phyloP scores from a whole-genome alignment of 2,329 filamentous ascomycete genomes.

The Penicillium hordei region DNA sequence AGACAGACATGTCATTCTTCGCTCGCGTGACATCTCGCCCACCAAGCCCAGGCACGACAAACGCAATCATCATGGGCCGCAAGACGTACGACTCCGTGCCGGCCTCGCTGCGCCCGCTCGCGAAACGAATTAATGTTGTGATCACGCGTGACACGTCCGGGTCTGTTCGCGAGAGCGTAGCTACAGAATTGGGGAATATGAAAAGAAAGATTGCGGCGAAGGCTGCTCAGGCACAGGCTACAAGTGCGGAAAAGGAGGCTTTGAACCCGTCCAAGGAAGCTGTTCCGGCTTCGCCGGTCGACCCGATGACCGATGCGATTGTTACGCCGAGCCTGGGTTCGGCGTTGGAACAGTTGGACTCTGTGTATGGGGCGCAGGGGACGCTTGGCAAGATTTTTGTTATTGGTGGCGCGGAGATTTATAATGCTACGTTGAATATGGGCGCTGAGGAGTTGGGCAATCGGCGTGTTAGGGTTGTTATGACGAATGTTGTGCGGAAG shows the following conservation, averaged over 20 bases:
- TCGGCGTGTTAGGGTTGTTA: conserved; percentile 37
- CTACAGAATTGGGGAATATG: conserved; percentile 37
- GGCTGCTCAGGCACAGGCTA: conserved; percentile 14
- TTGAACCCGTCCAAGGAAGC: background rate
- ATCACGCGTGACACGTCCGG: conserved; percentile 56
- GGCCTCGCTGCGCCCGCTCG: conserved; percentile 71
- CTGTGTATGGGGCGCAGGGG: conserved; percentile 20
- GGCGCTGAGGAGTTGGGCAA: conserved; percentile 1
- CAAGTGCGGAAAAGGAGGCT: background rate
- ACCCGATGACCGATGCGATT: conserved; percentile 43
- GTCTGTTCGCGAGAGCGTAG: conserved; percentile 32
- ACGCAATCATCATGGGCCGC: conserved; percentile 93
- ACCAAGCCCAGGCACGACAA: conserved; percentile 40
- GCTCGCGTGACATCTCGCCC: conserved; percentile 77
- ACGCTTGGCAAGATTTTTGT: conserved; percentile 68
- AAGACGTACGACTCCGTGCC: conserved; percentile 97
- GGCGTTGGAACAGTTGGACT: conserved; percentile 50
- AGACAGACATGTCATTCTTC: conserved; percentile 93
- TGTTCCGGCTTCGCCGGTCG: background rate
- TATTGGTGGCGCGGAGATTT: conserved; percentile 88
- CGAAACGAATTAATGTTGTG: conserved; percentile 77
- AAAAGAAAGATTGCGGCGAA: conserved; percentile 24
- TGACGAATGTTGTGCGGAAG: conserved; percentile 42
- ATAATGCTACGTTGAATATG: conserved; percentile 63
- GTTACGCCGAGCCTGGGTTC: conserved; percentile 59